phyloP scores from a whole-genome alignment of 1,284 basidiomycete genomes.

The Psilocybe mexicana region DNA sequence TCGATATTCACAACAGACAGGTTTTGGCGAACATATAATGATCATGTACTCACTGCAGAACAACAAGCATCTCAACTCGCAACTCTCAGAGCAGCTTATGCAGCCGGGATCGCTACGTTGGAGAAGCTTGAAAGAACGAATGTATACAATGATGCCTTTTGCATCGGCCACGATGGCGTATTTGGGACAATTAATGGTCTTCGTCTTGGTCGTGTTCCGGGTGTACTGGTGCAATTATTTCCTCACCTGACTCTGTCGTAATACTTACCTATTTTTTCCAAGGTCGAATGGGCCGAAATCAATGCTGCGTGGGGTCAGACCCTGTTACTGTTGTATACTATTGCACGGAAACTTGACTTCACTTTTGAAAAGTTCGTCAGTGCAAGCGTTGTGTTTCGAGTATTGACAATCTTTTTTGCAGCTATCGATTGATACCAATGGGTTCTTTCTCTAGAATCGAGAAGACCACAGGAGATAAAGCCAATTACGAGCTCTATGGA shows the following conservation, averaged over 20 bases:
- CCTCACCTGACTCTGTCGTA: neutral
- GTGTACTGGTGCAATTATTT: slow-evolving; percentile 57
- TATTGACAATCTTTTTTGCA: slow-evolving; percentile 32
- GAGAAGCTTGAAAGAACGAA: slow-evolving; percentile 92
- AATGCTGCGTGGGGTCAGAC: slow-evolving; percentile 99
- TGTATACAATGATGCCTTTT: slow-evolving; percentile 98
- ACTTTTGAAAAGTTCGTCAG: slow-evolving; percentile 76
- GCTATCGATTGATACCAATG: slow-evolving; percentile 88
- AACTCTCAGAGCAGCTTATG: slow-evolving; percentile 74
- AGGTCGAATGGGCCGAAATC: slow-evolving; percentile 98
- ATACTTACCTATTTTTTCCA: slow-evolving; percentile 9
- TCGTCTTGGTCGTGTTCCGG: slow-evolving; percentile 84
- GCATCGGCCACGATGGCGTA: slow-evolving; percentile 92
- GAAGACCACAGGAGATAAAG: slow-evolving; percentile 79
- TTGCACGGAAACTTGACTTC: slow-evolving; percentile 87
- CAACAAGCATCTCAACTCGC: slow-evolving; percentile 70
- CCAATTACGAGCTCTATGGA: slow-evolving; percentile 85
- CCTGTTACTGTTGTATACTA: slow-evolving; percentile 86
- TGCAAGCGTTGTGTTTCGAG: neutral
- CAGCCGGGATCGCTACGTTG: slow-evolving; percentile 72
- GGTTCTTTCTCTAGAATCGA: slow-evolving; percentile 93
- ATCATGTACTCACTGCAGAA: slow-evolving; percentile 63
- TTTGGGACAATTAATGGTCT: slow-evolving; percentile 98
- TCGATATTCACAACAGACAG: slow-evolving; percentile 39
- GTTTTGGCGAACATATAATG: slow-evolving; percentile 83